A percentile compares a stretch with the other conserved stretches of the same genome.
phyloP scores from a whole-genome alignment of 148 eudicot species.

The Fagopyrum esculentum region DNA sequence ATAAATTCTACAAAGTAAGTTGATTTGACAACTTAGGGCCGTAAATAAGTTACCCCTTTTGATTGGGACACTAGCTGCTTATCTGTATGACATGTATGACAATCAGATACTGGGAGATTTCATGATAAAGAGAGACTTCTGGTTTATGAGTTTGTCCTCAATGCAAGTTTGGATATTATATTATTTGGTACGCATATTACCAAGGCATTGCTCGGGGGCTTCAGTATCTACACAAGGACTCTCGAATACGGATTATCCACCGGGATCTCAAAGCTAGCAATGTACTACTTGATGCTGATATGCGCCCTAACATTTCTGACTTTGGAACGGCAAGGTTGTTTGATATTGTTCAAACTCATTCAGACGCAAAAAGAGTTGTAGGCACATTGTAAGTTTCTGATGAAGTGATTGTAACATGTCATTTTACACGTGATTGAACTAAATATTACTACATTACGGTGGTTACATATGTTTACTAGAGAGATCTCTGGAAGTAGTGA shows the following conservation, averaged over 20 bases:
- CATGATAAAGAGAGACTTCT: constrained; percentile 31
- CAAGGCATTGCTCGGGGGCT: constrained; percentile 25
- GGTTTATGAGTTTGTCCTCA: constrained; percentile 38
- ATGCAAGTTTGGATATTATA: constrained; percentile 31
- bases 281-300: constrained; percentile 24
- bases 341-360: constrained; percentile 23
- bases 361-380: constrained; percentile 19
- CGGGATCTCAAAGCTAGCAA: constrained; percentile 30
- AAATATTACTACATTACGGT: constrained; percentile 9
- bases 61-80: too few species aligned
- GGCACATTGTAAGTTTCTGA: constrained; percentile 31
- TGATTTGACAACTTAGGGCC: too few species aligned
- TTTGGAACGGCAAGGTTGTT: constrained; percentile 34
- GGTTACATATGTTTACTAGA: too few species aligned
- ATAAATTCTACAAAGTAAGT: too few species aligned
- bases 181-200: constrained; percentile 16
- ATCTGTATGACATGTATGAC: too few species aligned
- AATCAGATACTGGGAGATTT: too few species aligned
- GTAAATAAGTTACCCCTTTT: too few species aligned
- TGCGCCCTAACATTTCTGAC: constrained; percentile 30
- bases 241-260: constrained; percentile 20
- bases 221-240: constrained; percentile 24
- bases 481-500: too few species aligned
- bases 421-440: neutral
- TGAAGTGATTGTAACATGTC: too few species aligned